Evolutionary conservation across 371 early-diverging fungal species (phyloP).

Genomic region (Fennellomyces sp.): DNA sequence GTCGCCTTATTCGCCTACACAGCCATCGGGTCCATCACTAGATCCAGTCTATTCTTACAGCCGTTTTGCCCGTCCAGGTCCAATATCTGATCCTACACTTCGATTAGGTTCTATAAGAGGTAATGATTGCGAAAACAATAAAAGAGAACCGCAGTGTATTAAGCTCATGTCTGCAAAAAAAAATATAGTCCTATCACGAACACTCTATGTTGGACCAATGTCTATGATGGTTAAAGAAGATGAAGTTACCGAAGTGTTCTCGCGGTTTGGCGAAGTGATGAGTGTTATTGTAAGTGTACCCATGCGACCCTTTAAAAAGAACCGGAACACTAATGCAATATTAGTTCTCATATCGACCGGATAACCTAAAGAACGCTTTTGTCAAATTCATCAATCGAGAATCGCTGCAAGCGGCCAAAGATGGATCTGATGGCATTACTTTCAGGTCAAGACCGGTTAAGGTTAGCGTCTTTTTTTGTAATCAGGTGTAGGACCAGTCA

Average conservation of each 20-base stretch:
- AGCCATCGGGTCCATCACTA: no score
- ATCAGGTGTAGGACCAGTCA: background rate
- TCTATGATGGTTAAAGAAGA: conserved; percentile 33
- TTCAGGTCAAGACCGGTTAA: background rate
- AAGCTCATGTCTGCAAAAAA: no score
- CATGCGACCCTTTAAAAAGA: no score
- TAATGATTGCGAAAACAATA: conserved; percentile 11
- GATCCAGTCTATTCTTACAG: no score
- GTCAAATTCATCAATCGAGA: conserved; percentile 32
- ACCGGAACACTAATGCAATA: no score
- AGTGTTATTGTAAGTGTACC: conserved; percentile 44
- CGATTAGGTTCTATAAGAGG: conserved; percentile 38
- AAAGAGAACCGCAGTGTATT: no score
- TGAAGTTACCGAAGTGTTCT: conserved; percentile 33
- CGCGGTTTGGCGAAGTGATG: conserved; percentile 36
- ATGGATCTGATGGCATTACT: conserved; percentile 18
- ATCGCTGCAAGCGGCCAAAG: conserved; percentile 30
- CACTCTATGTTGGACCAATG: conserved; percentile 48
- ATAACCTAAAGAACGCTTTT: conserved; percentile 25
- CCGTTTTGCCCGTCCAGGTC: conserved; percentile 7
- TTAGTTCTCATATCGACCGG: conserved; percentile 12
- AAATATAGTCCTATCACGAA: conserved; percentile 43
- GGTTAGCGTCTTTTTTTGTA: background rate
- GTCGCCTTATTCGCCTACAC: no score
- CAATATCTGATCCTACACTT: conserved; percentile 26